Evolutionary conservation across 352 stramenopile species (phyloP).

Genomic region (Phytophthora pistaciae): DNA sequence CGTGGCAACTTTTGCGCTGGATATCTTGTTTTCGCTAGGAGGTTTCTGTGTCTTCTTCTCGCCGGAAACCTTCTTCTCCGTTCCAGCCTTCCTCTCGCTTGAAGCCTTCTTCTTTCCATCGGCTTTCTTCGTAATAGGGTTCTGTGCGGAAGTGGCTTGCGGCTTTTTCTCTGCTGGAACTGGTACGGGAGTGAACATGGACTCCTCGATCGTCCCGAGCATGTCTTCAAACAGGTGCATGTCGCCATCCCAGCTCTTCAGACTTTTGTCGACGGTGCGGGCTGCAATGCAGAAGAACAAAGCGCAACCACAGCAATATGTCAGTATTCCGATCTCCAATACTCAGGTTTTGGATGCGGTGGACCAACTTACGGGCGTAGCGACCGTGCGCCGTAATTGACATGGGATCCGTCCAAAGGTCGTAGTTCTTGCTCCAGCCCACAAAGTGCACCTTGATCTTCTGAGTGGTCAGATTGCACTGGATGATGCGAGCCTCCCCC

Average conservation of each 20-base stretch:
- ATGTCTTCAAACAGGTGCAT: conserved; percentile 68
- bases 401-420: conserved; percentile 81
- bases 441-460: conserved; percentile 83
- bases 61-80: conserved; percentile 10
- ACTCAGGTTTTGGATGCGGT: neutral
- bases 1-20: neutral
- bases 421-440: conserved; percentile 67
- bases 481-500: conserved; percentile 76
- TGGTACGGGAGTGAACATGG: conserved; percentile 20
- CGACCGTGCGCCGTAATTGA: conserved; percentile 67
- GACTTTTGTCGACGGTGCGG: conserved; percentile 31
- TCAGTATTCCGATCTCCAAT: conserved; percentile 1
- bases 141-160: neutral
- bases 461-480: conserved; percentile 61
- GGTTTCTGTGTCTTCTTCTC: conserved; percentile 11
- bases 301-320: conserved; percentile 1
- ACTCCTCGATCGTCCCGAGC: conserved; percentile 39
- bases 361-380: conserved; percentile 53
- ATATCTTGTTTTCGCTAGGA: conserved; percentile 8
- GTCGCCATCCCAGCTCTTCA: conserved; percentile 63
- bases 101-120: conserved; percentile 9
- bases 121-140: conserved; percentile 15
- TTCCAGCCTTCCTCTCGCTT: conserved; percentile 7
- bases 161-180: conserved; percentile 11
- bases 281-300: conserved; percentile 17